These are phyloP conservation scores for Solanum bulbocastanum DNA, from an alignment of 257 asterid species.

Conservation along the genomic window DNA sequence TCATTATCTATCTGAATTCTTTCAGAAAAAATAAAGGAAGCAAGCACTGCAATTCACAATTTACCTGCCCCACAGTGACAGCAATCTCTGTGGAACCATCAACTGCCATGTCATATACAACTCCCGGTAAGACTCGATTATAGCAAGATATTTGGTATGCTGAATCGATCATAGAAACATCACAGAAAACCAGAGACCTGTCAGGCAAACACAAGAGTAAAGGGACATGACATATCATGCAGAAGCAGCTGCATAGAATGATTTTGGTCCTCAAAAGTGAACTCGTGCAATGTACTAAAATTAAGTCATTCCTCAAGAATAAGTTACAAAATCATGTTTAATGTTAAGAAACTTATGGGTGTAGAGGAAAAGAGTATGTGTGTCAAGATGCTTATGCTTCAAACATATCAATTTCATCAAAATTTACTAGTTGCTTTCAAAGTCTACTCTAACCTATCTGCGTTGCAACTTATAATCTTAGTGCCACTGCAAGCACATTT, in stretches of 20 bases:
- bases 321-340: background rate
- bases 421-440: background rate
- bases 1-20: background rate
- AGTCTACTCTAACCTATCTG: conserved; percentile 39
- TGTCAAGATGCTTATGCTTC: background rate
- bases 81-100: conserved; percentile 33
- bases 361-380: background rate
- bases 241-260: background rate
- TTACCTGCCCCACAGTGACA: conserved; percentile 46
- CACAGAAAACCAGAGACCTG: conserved; percentile 50
- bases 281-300: background rate
- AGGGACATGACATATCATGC: conserved; percentile 1
- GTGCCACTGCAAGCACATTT: conserved; percentile 39
- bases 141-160: conserved; percentile 31
- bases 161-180: conserved; percentile 28
- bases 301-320: background rate
- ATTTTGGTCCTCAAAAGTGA: background rate
- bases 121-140: conserved; percentile 25
- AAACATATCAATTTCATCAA: background rate
- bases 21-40: background rate
- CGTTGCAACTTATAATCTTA: conserved; percentile 45
- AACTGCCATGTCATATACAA: conserved; percentile 33
- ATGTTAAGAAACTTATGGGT: background rate
- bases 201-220: conserved; percentile 8
- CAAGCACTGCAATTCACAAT: conserved; percentile 1